These are phyloP conservation scores for Pseudozyma sp. DNA, from an alignment of 1,284 basidiomycete genomes.

Conservation along the genomic window DNA sequence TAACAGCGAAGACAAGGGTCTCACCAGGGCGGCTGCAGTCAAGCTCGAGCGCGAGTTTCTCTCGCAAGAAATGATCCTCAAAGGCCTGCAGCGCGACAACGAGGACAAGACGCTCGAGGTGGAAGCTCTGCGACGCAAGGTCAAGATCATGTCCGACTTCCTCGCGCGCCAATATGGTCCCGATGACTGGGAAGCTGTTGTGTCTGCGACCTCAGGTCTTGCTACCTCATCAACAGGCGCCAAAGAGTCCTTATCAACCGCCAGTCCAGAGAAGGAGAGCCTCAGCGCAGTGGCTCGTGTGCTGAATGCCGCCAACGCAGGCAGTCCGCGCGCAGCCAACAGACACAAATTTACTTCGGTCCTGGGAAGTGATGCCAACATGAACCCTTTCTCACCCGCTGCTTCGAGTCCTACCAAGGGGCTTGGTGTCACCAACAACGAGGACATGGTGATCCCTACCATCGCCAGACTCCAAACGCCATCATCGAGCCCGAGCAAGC, in stretches of 20 bases:
- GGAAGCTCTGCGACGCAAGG: constrained; percentile 48
- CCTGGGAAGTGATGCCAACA: constrained; percentile 18
- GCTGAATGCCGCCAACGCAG: constrained; percentile 18
- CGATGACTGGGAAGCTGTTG: constrained; percentile 55
- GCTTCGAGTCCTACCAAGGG: constrained; percentile 32
- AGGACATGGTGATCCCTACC: constrained; percentile 47
- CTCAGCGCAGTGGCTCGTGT: constrained; percentile 39
- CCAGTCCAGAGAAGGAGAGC: constrained; percentile 39
- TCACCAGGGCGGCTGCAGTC: constrained; percentile 48
- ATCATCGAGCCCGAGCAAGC: constrained; percentile 30
- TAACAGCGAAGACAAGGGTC: constrained; percentile 23
- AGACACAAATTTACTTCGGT: constrained; percentile 19
- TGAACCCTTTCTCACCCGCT: constrained; percentile 28
- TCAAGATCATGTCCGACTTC: constrained; percentile 56
- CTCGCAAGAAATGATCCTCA: constrained; percentile 61
- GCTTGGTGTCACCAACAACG: constrained; percentile 35
- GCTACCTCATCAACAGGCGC: not conserved
- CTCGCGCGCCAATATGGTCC: constrained; percentile 50
- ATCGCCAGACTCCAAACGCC: constrained; percentile 41
- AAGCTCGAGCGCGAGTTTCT: constrained; percentile 61
- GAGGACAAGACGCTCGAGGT: constrained; percentile 62
- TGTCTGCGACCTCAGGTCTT: constrained; percentile 24
- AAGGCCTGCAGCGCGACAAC: constrained; percentile 61
- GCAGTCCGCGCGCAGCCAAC: constrained; percentile 30
- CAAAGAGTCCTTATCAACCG: constrained; percentile 5